Evolutionary conservation across 495 filamentous ascomycete species (phyloP), one percentile per base, ranked within the genome.

Genomic region (Tuber microsphaerosporum): DNA sequence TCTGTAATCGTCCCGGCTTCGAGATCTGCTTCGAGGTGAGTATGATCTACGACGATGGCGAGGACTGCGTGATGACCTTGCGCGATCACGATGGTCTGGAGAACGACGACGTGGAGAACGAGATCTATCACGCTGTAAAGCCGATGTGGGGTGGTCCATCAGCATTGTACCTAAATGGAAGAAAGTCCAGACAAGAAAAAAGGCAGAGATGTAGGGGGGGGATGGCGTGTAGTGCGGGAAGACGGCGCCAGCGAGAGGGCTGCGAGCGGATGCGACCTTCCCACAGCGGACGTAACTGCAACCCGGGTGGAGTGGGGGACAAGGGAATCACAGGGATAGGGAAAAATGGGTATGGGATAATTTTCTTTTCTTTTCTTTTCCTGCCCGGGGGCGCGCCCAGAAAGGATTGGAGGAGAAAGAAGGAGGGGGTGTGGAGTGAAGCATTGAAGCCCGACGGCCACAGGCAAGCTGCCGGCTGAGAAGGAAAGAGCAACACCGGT

Each of bases 1-100:
- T 84, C 92, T 92, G 85, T 94, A 93, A 79, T 94, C 92, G 85
- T 94, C 91, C 84, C 91, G 93, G 86, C 92, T 95, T 84, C 92
- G 90, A 85, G 94, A 97, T 84, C 94, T 92, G 85, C 92, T 94
- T 84, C 93, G 93, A 75, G 94, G 93, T 61, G 93, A 95, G 85
- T 96, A 97, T 69, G 94, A 97, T 81, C 94, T 91, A 84, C 92
- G 92, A 82, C 84, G 86, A 76, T 89, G 90, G 84, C 90, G 89
- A 77, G 90, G 90, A 83, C 89, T 91, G 82, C 94, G 91, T 83
- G 85, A 78, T 82, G 80, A 82, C 81, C 81, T 82, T 79, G 75
- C 81, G 73, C 81, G 81, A 81, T 83, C 81, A 83, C 81, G 82
- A 77, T 80, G 81, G 74, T 83, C 81, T 81, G 81, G 81, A 73